Base-by-base conservation (phyloP, 306 rosid species). In the Ceratonia siliqua region DNA sequence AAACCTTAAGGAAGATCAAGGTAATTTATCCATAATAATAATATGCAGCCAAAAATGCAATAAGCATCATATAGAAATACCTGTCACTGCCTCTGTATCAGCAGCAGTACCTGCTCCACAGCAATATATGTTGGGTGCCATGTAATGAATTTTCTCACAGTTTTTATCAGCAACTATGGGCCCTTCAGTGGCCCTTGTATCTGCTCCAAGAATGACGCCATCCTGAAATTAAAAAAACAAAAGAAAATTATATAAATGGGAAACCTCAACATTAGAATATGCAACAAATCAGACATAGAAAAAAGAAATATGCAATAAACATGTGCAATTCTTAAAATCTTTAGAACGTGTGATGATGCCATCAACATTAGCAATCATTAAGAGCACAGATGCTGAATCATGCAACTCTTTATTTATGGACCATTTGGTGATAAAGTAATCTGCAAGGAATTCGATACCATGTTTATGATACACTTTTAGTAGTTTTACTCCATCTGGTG, bases 31-130 rank as follows among this genome's bases (percentile, higher is more conserved):
- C n/a, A n/a, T n/a, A 49, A 38, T 20, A 38, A 14, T 10, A 20
- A 20, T 20, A 62, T 36, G 32, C 18, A 2, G 32, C 18, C 32
- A 62, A 18, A 36, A 21, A 62, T 38, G 42, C 52, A 53, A 1
- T 49, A 28, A 50, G 24, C 67, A 62, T 64, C 59, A 35, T 30
- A 48, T 67, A 63, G 61, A 67, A 38, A 68, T 82, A 91, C 98
- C 98, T 67, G 99, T 95, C 38, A 95, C 99, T 20, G 99, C 99
- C 88, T 92, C 97, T 27, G 99, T 95, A 79, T 95, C 98, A 65
- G 96, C 99, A 73, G 99, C 99, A 73, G 99, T 95, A 71, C 99
- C 99, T 1, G 99, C 98, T 69, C 99, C 99, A 78, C 99, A 95
- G 56, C 99, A 95, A 74, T 92, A 95, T 32, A 92, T 95, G 57